Base-by-base conservation (phyloP, 306 rosid species). In the Inga laurina region DNA sequence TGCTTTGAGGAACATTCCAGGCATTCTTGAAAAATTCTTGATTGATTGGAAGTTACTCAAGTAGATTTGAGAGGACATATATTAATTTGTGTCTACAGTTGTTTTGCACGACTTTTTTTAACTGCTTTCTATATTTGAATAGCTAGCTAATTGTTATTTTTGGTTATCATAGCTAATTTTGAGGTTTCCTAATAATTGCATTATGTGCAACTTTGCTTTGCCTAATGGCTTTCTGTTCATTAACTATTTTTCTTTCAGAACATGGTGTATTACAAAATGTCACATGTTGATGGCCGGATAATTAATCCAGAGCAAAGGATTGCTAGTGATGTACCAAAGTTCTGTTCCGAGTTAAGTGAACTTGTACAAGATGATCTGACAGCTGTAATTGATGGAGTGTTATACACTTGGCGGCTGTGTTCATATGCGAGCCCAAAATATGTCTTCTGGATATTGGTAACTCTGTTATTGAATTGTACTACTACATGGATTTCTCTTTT, bases 391-490 rank as follows among this genome's bases (percentile, higher is more conserved):
- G 99, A 97, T 89, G 98, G 97, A 75, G 81, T 97, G 54, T 92
- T 94, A 45, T 97, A 97, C 90, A 94, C 98, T 56, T 92, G 97
- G 98, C 91, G 98, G 71, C 86, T 97, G 74, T 97, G 98, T 84
- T 97, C 99, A 70, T 97, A 97, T 90, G 97, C 99, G 51, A 97
- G 99, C 89, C 99, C 99, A 74, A 97, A 97, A 91, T 97, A 97
- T 83, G 92, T 97, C 90, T 83, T 94, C 83, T 94, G 98, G 98
- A 97, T 97, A 81, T 81, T 94, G 99, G 99, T 97, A 93, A 89
- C 68, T 75, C 68, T 45, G 46, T 69, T 69, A 67, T 54, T 83
- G 81, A 80, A 77, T 74, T 83, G 35, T 75, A 78, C 76, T 74
- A 19, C 65, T 69, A 67, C 37, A 52, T 52, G 61, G 35, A 74